These are phyloP conservation scores for Porcisia hertigi DNA, from an alignment of 208 protist species.

Conservation along the genomic window DNA sequence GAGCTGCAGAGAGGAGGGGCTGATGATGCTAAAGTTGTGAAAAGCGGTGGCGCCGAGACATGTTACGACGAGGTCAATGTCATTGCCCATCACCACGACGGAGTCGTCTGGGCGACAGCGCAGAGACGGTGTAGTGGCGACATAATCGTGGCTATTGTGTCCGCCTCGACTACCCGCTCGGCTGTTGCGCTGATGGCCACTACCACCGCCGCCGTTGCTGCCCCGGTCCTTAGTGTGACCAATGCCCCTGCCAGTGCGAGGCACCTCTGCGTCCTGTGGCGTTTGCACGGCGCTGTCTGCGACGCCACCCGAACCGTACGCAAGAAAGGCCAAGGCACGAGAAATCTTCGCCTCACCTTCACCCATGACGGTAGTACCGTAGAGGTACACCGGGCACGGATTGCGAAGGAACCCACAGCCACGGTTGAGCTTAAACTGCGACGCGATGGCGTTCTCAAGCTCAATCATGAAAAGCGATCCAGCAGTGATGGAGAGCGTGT, in stretches of 20 bases:
- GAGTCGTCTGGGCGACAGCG: conserved; percentile 71
- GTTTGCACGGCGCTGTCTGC: background rate
- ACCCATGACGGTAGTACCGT: conserved; percentile 77
- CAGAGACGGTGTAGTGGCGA: background rate
- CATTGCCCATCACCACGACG: conserved; percentile 77
- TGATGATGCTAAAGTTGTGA: conserved; percentile 80
- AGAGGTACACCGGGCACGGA: conserved; percentile 68
- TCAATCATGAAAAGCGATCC: conserved; percentile 86
- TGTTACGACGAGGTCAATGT: conserved; percentile 87
- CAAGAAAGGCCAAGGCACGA: conserved; percentile 69
- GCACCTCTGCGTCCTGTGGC: background rate
- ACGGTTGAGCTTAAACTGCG: conserved; percentile 65
- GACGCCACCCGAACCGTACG: conserved; percentile 24
- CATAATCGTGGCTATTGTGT: background rate
- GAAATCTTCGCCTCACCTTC: conserved; percentile 88
- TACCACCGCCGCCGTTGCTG: background rate
- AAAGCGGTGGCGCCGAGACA: conserved; percentile 82
- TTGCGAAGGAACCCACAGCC: conserved; percentile 64
- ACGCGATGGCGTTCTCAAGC: conserved; percentile 82
- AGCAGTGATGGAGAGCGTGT: conserved; percentile 74
- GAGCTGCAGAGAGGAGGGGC: conserved; percentile 80
- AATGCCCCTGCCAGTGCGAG: background rate
- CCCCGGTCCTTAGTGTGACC: background rate
- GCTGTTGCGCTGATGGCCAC: background rate
- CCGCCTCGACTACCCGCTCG: background rate